Evolutionary conservation across 306 rosid species (phyloP), one percentile per base, ranked within the genome.

Genomic region (Macrotyloma uniflorum): DNA sequence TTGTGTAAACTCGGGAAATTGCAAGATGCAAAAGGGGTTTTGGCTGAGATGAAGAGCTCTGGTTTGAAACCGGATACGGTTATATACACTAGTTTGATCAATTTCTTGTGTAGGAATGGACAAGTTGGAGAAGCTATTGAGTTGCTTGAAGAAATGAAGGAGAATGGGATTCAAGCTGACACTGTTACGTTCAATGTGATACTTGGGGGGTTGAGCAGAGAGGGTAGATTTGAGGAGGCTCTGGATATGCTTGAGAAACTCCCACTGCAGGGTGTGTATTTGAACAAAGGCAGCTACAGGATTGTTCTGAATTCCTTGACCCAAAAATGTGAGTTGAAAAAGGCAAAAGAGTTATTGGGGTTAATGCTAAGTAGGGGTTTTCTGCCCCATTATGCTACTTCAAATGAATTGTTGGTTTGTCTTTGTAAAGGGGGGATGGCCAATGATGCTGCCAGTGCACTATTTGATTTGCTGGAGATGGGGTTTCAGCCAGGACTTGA

Each of bases 331-430:
- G 92, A 92, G 70, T 79, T 90, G 77, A 72, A 81, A 58, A 90
- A 42, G 86, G 97, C 95, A 3, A 74, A 36, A n/a, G 83, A 70
- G 20, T 85, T 90, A 72, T 86, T 92, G 83, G 79, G 71, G 45
- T 30, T 94, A 61, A 94, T 90, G 94, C 61, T 92, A 47, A 72
- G 83, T 82, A 92, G 97, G 85, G 93, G 97, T 8, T 87, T 89
- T 84, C 18, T 86, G 40, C 98, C 98, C 16, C 97, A 94, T 82
- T 81, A 86, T 76, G 97, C 91, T 46, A 89, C 97, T 78, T 92
- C 97, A 54, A 94, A 94, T 79, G 91, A 84, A 67, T 73, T 89
- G 83, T 81, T 94, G 77, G 86, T 88, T 67, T 57, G 85, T 79
- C 90, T 92, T 76, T 90, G 96, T 77, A 80, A 86, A 66, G 91